Percentiles rank a stretch among this genome's conserved stretches.
Evolutionary conservation across 371 early-diverging fungal species (phyloP).

Genomic region (Homolaphlyctis polyrhiza): DNA sequence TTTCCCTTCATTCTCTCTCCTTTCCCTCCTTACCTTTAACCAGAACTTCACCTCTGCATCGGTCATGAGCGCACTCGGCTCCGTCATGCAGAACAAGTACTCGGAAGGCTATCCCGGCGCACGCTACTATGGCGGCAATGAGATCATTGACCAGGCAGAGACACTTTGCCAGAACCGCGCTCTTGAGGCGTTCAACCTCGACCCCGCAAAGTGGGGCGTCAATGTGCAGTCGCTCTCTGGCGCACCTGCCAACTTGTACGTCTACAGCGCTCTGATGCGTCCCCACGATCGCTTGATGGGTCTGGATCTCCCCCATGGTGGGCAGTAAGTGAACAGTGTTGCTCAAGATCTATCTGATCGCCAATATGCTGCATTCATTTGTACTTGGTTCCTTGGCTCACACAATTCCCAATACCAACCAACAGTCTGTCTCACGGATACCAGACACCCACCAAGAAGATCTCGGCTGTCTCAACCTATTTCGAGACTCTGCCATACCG

Average conservation of each 20-base stretch:
- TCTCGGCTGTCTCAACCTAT: conserved; percentile 94
- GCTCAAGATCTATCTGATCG: not conserved
- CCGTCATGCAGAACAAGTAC: conserved; percentile 99
- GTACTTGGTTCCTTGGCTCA: not conserved
- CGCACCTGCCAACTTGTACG: conserved; percentile 96
- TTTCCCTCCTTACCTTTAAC: too few relatives aligned
- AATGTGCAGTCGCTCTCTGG: conserved; percentile 98
- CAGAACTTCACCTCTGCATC: conserved; percentile 97
- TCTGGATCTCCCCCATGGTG: conserved; percentile 97
- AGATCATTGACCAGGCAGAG: conserved; percentile 96
- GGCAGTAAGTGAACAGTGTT: conserved; percentile 92
- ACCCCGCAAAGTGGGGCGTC: conserved; percentile 94
- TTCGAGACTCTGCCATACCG: conserved; percentile 98
- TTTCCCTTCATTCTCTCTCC: not conserved
- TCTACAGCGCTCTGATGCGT: conserved; percentile 92
- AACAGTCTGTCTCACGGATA: conserved; percentile 98
- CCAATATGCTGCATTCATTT: too few relatives aligned
- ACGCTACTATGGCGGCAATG: conserved; percentile 99
- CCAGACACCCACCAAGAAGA: conserved; percentile 96
- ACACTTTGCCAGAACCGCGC: conserved; percentile 94
- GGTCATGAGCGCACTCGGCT: conserved; percentile 96
- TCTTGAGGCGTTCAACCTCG: conserved; percentile 85
- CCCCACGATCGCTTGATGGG: conserved; percentile 99
- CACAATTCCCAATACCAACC: too few relatives aligned
- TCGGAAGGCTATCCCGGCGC: conserved; percentile 98